A percentile compares a stretch with the other conserved stretches of the same genome.
Conservation (phyloP, 345 rosid genomes). For the Salix suchowensis region DNA sequence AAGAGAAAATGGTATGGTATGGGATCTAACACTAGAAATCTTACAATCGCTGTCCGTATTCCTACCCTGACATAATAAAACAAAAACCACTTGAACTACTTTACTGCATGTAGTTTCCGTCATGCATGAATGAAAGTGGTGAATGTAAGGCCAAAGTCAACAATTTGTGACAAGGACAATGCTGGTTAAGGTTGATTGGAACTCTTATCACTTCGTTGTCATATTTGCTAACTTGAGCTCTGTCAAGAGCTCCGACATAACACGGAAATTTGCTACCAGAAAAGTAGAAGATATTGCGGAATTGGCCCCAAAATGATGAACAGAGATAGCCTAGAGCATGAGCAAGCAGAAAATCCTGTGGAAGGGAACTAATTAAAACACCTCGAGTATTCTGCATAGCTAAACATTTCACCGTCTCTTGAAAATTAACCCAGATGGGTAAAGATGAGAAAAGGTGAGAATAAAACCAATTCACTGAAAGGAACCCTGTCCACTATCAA, state of each 20-base stretch:
- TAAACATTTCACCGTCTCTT: background rate
- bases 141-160: slow-evolving; percentile 15
- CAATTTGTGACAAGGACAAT: background rate
- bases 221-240: background rate
- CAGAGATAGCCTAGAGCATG: background rate
- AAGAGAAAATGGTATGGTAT: background rate
- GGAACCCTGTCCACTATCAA: background rate
- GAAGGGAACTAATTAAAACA: background rate
- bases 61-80: background rate
- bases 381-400: background rate
- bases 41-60: background rate
- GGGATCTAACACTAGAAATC: background rate
- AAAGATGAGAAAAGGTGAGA: background rate
- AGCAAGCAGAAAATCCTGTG: background rate
- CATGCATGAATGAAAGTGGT: background rate
- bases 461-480: background rate
- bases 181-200: background rate
- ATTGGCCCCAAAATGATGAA: background rate
- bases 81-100: background rate
- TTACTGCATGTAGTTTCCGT: background rate
- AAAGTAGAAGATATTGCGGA: background rate
- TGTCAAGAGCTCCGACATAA: background rate
- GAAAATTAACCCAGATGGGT: background rate
- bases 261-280: background rate
- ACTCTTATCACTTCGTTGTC: background rate